Evolutionary conservation across 768 basidiomycete species (phyloP).

Genomic region (Candolleomyces eurysporus): DNA sequence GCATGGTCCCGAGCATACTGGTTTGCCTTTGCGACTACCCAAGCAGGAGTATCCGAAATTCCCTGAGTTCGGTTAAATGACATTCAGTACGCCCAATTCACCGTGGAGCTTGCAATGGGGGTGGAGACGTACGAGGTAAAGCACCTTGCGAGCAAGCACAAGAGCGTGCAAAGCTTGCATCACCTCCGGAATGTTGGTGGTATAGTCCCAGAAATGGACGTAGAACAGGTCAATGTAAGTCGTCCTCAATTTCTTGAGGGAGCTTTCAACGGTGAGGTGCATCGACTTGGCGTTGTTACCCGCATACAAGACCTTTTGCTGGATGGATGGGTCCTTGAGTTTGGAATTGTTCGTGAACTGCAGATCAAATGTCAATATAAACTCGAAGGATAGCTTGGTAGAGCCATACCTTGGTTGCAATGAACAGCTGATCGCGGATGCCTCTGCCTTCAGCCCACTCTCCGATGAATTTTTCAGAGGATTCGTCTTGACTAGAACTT

Average conservation of each 20-base stretch:
- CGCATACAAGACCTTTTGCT: slow-evolving; percentile 26
- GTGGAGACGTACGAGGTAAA: slow-evolving; percentile 32
- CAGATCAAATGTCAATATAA: not conserved
- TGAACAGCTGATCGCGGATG: slow-evolving; percentile 45
- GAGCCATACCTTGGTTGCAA: slow-evolving; percentile 38
- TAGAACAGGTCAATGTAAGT: slow-evolving; percentile 36
- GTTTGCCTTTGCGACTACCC: slow-evolving; percentile 15
- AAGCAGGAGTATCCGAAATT: slow-evolving; percentile 14
- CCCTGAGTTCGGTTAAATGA: not conserved
- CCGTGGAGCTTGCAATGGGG: too few species aligned
- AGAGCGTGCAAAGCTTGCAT: slow-evolving; percentile 54
- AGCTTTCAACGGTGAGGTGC: slow-evolving; percentile 33
- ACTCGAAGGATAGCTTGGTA: not conserved
- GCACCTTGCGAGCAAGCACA: slow-evolving; percentile 47
- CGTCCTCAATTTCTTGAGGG: slow-evolving; percentile 40
- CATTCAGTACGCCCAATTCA: slow-evolving; percentile 15
- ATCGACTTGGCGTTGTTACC: slow-evolving; percentile 45
- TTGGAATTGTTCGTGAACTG: slow-evolving; percentile 29
- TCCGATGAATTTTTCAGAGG: slow-evolving; percentile 49
- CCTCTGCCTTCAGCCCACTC: slow-evolving; percentile 47
- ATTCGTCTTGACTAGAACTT: slow-evolving; percentile 41
- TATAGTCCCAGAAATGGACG: slow-evolving; percentile 49
- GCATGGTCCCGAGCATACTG: slow-evolving; percentile 11
- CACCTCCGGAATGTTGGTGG: slow-evolving; percentile 50
- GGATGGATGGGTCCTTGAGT: slow-evolving; percentile 15